Conservation (phyloP, 1,284 basidiomycete species). For the Melampsora occidentalis region DNA sequence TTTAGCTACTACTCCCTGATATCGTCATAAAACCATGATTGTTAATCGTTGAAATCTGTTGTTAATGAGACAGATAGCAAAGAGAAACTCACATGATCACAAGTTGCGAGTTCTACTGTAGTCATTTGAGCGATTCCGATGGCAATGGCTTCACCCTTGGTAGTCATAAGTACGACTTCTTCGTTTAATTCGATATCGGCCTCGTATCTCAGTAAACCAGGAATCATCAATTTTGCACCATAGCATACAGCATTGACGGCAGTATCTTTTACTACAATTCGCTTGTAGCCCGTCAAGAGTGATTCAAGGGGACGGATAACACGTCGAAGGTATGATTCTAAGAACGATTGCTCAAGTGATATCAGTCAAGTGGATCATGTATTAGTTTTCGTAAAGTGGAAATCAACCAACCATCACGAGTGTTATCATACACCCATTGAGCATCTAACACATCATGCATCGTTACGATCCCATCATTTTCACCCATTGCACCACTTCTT, state of each 20-base stretch:
- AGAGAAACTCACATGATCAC: constrained; percentile 69
- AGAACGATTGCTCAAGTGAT: background rate
- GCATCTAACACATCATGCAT: constrained; percentile 99
- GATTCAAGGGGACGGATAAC: constrained; percentile 93
- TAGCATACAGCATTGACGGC: constrained; percentile 99
- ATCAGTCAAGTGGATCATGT: constrained; percentile 6
- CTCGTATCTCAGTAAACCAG: constrained; percentile 91
- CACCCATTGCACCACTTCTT: constrained; percentile 89
- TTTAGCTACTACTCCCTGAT: constrained; percentile 81
- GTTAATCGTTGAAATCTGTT: no score
- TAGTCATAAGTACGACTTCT: constrained; percentile 99
- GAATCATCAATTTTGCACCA: constrained; percentile 99
- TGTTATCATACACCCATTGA: constrained; percentile 98
- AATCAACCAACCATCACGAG: constrained; percentile 74
- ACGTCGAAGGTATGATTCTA: constrained; percentile 92
- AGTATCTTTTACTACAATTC: constrained; percentile 98
- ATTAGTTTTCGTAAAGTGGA: background rate
- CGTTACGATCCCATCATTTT: constrained; percentile 97
- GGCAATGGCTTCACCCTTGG: constrained; percentile 98
- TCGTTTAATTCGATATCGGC: constrained; percentile 92
- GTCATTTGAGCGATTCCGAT: constrained; percentile 95
- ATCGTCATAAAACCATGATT: background rate
- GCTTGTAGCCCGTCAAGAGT: constrained; percentile 91
- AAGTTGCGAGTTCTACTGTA: constrained; percentile 94
- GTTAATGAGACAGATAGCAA: background rate